Evolutionary conservation across 1,284 basidiomycete genomes (phyloP), one percentile per base, ranked within the genome.

Genomic region (Phylloporus gajari): DNA sequence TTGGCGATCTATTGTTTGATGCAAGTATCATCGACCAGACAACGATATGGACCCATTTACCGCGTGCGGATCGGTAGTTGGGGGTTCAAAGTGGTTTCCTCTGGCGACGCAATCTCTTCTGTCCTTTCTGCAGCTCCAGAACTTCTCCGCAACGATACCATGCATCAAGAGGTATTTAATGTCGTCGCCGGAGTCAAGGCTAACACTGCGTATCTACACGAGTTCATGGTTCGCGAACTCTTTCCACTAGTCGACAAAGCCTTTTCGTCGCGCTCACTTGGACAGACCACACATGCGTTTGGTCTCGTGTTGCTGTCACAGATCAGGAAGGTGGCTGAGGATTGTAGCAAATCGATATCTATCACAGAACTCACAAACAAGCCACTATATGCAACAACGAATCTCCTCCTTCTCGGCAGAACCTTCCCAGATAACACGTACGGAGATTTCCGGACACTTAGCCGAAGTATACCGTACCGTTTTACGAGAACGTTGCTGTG

Each of bases 391-490:
- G 53, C 21, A 1, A 69, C 76, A 2, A 73, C 70, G 2, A 79
- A 81, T 21, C 30, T 67, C 30, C 32, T 74, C 40, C 69, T 79
- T 56, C 62, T 81, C 32, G 74, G 80, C 5, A 62, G 58, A 9
- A 12, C 70, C 23, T 79, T 80, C 60, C 77, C 74, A 2, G 23
- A 30, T 6, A 53, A 64, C 46, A 80, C 71, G 35, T 79, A 73
- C 69, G 66, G 8, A 12, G 79, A 81, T 48, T 79, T 81, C 51
- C 68, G 8, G 44, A 79, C 46, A 2, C 68, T 81, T 23, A 75
- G 73, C 32, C 67, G 67, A 30, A 80, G 73, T 53, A 48, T 81
- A 3, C 75, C 75, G 0, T 72, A 76, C 64, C 80, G 74, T 42
- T 72, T 80, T 19, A 5, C n/a, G 3, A 65, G 76, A 69, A 72